Percentiles rank a stretch among this genome's conserved stretches.
phyloP scores from a whole-genome alignment of 805 yeast species.

The Priceomyces haplophilus region DNA sequence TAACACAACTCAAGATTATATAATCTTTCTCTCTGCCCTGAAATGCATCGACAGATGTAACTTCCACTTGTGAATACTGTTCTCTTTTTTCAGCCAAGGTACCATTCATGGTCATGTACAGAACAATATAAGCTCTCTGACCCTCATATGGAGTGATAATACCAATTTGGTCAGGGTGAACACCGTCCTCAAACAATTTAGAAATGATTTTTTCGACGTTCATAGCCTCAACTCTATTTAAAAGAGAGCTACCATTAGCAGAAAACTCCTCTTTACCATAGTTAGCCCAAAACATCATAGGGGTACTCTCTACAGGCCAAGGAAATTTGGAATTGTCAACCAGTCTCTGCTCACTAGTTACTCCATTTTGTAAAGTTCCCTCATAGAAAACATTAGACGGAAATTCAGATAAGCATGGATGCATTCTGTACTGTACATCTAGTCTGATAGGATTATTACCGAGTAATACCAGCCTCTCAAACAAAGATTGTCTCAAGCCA shows the following conservation, averaged over 20 bases:
- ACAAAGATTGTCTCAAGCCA: conserved; percentile 80
- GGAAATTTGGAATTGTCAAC: conserved; percentile 61
- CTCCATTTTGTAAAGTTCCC: conserved; percentile 89
- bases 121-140: conserved; percentile 77
- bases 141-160: conserved; percentile 95
- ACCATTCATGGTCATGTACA: conserved; percentile 73
- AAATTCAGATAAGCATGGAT: conserved; percentile 82
- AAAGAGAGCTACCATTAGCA: conserved; percentile 72
- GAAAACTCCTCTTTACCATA: conserved; percentile 88
- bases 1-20: conserved; percentile 42
- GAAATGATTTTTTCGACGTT: conserved; percentile 79
- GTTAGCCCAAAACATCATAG: conserved; percentile 96
- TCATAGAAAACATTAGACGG: conserved; percentile 91
- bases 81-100: conserved; percentile 54
- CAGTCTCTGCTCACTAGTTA: conserved; percentile 68
- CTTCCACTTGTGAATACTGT: conserved; percentile 70
- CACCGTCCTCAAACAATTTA: conserved; percentile 69
- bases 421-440: conserved; percentile 94
- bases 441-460: conserved; percentile 84
- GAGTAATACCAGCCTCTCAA: conserved; percentile 77
- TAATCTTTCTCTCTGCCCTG: conserved; percentile 46
- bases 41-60: conserved; percentile 53
- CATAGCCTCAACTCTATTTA: conserved; percentile 88
- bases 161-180: conserved; percentile 80
- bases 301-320: conserved; percentile 83